These are phyloP conservation scores for Trametes sp. DNA, from an alignment of 1,284 basidiomycete genomes.

Conservation along the genomic window DNA sequence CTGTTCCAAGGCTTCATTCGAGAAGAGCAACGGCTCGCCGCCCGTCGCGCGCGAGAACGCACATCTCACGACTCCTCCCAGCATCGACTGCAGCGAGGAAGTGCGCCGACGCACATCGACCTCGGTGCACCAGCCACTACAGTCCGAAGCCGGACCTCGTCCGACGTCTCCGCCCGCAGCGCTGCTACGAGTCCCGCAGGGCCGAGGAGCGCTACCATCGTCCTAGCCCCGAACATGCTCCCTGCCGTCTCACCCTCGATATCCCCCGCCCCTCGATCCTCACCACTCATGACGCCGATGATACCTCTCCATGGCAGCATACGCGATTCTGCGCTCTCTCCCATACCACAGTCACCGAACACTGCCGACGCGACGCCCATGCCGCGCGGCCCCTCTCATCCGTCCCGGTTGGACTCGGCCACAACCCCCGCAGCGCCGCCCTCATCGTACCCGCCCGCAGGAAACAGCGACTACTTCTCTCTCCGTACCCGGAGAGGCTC, in stretches of 20 bases:
- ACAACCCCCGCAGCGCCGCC: conserved; percentile 27
- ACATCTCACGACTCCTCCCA: conserved; percentile 30
- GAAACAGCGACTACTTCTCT: conserved; percentile 58
- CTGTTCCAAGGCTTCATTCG: conserved; percentile 75
- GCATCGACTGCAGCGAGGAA: conserved; percentile 37
- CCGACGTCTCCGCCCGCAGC: conserved; percentile 38
- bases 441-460: conserved; percentile 19
- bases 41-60: conserved; percentile 47
- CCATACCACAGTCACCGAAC: conserved; percentile 47
- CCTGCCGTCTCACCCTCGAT: conserved; percentile 68
- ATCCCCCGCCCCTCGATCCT: conserved; percentile 51
- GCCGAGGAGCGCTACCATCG: conserved; percentile 45
- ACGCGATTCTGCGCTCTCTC: conserved; percentile 40
- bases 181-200: conserved; percentile 9
- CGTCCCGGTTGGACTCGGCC: conserved; percentile 20
- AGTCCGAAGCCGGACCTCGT: conserved; percentile 41
- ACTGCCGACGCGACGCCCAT: conserved; percentile 42
- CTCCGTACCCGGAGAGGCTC: conserved; percentile 54
- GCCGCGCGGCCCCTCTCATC: conserved; percentile 35
- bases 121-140: conserved; percentile 36
- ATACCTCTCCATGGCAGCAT: conserved; percentile 54
- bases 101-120: conserved; percentile 42
- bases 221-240: conserved; percentile 67
- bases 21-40: conserved; percentile 59
- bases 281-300: conserved; percentile 63